These are phyloP conservation scores for Penicillium sp. DNA, from an alignment of 2,329 filamentous ascomycete genomes.

Conservation along the genomic window DNA sequence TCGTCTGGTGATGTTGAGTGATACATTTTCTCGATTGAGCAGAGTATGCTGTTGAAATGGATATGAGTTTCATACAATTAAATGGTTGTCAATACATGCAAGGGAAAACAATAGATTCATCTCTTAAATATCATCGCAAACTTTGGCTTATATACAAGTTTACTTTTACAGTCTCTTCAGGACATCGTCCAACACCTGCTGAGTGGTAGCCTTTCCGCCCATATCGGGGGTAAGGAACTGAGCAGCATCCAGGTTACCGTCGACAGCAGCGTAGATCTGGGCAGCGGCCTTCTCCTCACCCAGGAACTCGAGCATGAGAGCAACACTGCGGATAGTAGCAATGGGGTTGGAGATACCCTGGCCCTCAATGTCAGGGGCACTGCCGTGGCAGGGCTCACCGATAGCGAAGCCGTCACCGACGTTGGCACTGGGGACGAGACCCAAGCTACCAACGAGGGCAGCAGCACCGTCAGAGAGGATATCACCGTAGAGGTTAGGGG, in stretches of 20 bases:
- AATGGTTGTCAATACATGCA: not conserved
- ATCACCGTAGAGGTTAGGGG: slow-evolving; percentile 95
- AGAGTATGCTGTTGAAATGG: not conserved
- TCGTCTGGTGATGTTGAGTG: slow-evolving; percentile 24
- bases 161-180: slow-evolving; percentile 69
- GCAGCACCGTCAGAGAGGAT: slow-evolving; percentile 94
- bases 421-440: slow-evolving; percentile 91
- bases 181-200: slow-evolving; percentile 84
- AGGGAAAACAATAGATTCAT: slow-evolving; percentile 4
- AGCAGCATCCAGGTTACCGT: slow-evolving; percentile 82
- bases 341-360: slow-evolving; percentile 93
- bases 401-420: slow-evolving; percentile 94
- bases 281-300: slow-evolving; percentile 83
- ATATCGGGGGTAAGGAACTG: slow-evolving; percentile 83
- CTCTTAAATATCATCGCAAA: slow-evolving; percentile 4
- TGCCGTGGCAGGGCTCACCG: slow-evolving; percentile 96
- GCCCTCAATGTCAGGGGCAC: slow-evolving; percentile 92
- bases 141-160: slow-evolving; percentile 17
- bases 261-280: slow-evolving; percentile 86
- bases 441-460: slow-evolving; percentile 85
- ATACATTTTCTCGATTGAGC: not conserved
- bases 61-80: not conserved
- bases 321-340: slow-evolving; percentile 85
- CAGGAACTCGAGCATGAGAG: slow-evolving; percentile 94
- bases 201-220: slow-evolving; percentile 80